Evolutionary conservation across 1,284 basidiomycete genomes (phyloP).

Genomic region (Ceratobasidium theobromae): DNA sequence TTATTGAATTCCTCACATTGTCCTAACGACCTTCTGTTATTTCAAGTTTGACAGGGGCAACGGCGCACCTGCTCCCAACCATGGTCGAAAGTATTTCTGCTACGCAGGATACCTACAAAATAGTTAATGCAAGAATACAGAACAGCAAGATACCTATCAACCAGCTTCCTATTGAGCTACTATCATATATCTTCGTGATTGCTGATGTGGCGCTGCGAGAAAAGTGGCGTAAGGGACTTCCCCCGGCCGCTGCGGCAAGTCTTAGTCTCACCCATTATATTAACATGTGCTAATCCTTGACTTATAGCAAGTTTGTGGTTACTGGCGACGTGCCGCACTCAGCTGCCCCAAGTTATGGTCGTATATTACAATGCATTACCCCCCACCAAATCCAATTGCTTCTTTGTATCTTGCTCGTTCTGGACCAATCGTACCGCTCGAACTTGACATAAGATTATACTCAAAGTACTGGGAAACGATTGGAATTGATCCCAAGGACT

Average conservation of each 20-base stretch:
- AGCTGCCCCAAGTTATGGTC: not conserved
- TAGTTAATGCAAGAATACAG: too few species aligned
- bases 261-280: too few species aligned
- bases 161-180: constrained; percentile 1
- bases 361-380: not conserved
- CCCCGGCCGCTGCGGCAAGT: too few species aligned
- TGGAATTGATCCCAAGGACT: not conserved
- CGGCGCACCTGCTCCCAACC: too few species aligned
- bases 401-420: not conserved
- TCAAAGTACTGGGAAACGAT: not conserved
- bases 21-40: too few species aligned
- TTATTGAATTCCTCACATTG: too few species aligned
- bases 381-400: not conserved
- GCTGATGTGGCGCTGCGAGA: constrained; percentile 3
- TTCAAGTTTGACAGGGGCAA: too few species aligned
- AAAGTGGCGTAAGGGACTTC: too few species aligned
- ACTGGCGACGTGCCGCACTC: not conserved
- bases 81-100: too few species aligned
- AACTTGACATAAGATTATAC: not conserved
- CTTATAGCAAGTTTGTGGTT: not conserved
- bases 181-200: not conserved
- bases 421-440: not conserved
- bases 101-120: too few species aligned
- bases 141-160: not conserved
- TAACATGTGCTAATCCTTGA: too few species aligned